Evolutionary conservation across 768 basidiomycete genomes (phyloP).

Genomic region (Calocera cornea): DNA sequence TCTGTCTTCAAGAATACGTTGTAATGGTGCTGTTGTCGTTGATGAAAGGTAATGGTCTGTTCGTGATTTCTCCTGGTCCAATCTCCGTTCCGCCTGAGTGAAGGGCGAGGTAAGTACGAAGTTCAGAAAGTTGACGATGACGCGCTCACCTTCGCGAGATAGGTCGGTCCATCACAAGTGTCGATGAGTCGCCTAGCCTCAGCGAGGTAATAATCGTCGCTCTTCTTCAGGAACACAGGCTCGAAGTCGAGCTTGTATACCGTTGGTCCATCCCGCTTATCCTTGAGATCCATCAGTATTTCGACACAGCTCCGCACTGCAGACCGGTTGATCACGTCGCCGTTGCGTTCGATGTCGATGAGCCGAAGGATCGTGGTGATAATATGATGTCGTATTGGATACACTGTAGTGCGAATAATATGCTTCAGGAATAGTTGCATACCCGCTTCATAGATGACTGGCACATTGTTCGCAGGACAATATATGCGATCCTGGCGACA

Average conservation of each 20-base stretch:
- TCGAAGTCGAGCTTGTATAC: conserved; percentile 80
- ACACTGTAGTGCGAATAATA: conserved; percentile 42
- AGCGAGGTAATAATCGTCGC: conserved; percentile 58
- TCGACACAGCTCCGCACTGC: conserved; percentile 81
- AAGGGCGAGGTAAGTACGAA: not conserved
- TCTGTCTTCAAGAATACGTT: conserved; percentile 58
- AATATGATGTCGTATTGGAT: conserved; percentile 73
- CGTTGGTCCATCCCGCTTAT: conserved; percentile 35
- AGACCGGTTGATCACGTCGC: conserved; percentile 80
- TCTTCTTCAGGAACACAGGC: conserved; percentile 63
- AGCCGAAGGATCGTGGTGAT: conserved; percentile 71
- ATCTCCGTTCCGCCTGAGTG: conserved; percentile 58
- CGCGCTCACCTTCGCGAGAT: conserved; percentile 55
- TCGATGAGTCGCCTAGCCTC: conserved; percentile 62
- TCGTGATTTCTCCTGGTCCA: conserved; percentile 71
- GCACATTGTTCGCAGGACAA: conserved; percentile 57
- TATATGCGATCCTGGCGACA: conserved; percentile 73
- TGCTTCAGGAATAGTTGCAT: conserved; percentile 67
- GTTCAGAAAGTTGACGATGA: not conserved
- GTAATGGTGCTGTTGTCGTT: conserved; percentile 53
- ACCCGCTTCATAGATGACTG: conserved; percentile 69
- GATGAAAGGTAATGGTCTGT: conserved; percentile 75
- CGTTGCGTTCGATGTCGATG: conserved; percentile 83
- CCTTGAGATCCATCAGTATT: conserved; percentile 57
- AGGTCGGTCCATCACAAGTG: conserved; percentile 67